Conservation (phyloP, 108 stramenopile genomes). For the Fragilariopsis cylindrus region DNA sequence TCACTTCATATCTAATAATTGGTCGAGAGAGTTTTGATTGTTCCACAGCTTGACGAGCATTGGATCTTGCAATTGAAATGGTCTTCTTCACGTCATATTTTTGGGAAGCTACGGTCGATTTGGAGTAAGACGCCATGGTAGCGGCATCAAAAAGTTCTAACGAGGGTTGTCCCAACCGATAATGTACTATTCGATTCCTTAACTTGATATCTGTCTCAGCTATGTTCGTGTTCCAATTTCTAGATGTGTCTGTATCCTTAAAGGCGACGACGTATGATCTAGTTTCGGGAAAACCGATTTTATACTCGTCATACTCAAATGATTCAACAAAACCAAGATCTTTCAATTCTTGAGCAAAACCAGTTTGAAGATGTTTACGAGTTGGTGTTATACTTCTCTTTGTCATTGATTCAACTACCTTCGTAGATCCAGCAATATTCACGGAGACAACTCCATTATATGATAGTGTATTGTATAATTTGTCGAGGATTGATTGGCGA, state of each 20-base stretch:
- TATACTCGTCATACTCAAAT: conserved; percentile 27
- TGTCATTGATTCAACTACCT: conserved; percentile 15
- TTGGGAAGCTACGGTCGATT: background rate
- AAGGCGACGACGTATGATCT: conserved; percentile 28
- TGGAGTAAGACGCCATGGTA: conserved; percentile 40
- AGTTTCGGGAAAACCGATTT: conserved; percentile 19
- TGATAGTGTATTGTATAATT: conserved; percentile 44
- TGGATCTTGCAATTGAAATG: background rate
- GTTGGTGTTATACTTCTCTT: background rate
- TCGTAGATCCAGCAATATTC: conserved; percentile 29
- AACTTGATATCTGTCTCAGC: conserved; percentile 32
- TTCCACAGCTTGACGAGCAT: background rate
- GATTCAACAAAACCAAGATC: conserved; percentile 17
- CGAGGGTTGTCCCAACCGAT: conserved; percentile 37
- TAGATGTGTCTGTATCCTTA: conserved; percentile 5
- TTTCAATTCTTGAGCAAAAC: conserved; percentile 9
- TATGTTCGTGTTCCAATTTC: conserved; percentile 33
- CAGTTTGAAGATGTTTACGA: background rate
- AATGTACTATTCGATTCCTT: conserved; percentile 45
- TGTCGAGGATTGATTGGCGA: conserved; percentile 35
- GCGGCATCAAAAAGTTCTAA: conserved; percentile 65
- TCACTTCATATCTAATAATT: background rate
- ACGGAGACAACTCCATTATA: conserved; percentile 48
- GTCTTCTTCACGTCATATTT: background rate
- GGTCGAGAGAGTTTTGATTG: background rate